Conservation (phyloP, 352 stramenopile species). For the Phytophthora idaei region DNA sequence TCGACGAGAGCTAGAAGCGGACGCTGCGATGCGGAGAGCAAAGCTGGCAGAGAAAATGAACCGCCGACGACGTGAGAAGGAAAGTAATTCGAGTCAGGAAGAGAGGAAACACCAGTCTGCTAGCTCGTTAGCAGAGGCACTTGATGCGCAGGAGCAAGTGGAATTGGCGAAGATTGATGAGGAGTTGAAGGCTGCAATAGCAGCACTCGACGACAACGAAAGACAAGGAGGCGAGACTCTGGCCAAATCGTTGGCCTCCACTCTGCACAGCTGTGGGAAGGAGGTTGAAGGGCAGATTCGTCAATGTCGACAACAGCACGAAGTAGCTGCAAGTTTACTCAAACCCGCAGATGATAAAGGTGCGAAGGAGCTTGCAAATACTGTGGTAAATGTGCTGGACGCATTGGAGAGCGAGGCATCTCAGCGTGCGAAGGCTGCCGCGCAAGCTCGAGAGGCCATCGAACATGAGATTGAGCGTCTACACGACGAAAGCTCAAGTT, state of each 20-base stretch:
- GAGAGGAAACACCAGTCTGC: neutral
- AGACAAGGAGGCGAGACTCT: conserved; percentile 11
- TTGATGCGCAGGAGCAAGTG: conserved; percentile 22
- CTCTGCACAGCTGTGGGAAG: conserved; percentile 24
- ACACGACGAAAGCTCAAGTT: conserved; percentile 24
- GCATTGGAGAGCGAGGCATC: conserved; percentile 20
- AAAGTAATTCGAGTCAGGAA: neutral
- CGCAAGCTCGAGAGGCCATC: conserved; percentile 5
- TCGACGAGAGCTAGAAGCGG: conserved; percentile 34
- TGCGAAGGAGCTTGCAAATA: neutral
- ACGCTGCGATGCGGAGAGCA: conserved; percentile 27
- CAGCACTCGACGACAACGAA: conserved; percentile 14
- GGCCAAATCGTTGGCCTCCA: conserved; percentile 16
- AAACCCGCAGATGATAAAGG: conserved; percentile 15
- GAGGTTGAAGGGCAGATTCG: conserved; percentile 23
- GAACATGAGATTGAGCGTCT: conserved; percentile 29
- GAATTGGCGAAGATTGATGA: conserved; percentile 16
- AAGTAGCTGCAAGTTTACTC: conserved; percentile 24
- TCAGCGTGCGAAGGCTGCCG: conserved; percentile 3
- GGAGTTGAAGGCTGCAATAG: conserved; percentile 15
- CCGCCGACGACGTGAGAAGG: conserved; percentile 21
- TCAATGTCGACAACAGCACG: conserved; percentile 25
- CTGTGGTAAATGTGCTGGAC: conserved; percentile 14
- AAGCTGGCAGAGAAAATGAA: conserved; percentile 30
- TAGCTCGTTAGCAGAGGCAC: conserved; percentile 4